Evolutionary conservation across 495 filamentous ascomycete genomes (phyloP).

Genomic region (Delitschia confertaspora): DNA sequence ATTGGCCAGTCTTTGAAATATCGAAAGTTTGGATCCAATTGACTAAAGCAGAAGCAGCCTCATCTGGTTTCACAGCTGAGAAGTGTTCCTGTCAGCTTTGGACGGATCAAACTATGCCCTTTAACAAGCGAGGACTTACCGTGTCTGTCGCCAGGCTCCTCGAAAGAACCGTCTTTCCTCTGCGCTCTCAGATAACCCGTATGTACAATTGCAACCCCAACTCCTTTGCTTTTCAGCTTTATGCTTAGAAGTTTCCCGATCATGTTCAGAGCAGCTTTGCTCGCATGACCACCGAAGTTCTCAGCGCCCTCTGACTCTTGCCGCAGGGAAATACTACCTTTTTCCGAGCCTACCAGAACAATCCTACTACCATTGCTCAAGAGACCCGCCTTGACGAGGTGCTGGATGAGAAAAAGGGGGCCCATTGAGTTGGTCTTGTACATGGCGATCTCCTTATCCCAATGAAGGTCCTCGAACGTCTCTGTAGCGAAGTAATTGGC

Average conservation of each 20-base stretch:
- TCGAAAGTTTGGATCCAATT: slow-evolving; percentile 55
- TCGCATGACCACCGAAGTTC: slow-evolving; percentile 64
- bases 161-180: slow-evolving; percentile 61
- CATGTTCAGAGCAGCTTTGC: slow-evolving; percentile 68
- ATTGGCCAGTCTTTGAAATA: slow-evolving; percentile 57
- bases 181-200: slow-evolving; percentile 72
- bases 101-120: not conserved
- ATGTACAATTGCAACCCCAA: slow-evolving; percentile 60
- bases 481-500: slow-evolving; percentile 63
- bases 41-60: slow-evolving; percentile 54
- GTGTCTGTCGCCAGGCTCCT: slow-evolving; percentile 63
- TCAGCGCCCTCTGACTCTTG: slow-evolving; percentile 61
- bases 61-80: slow-evolving; percentile 55
- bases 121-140: slow-evolving; percentile 39
- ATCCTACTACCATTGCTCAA: slow-evolving; percentile 48
- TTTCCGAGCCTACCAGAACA: slow-evolving; percentile 58
- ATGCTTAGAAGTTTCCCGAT: slow-evolving; percentile 59
- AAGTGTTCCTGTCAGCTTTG: no score
- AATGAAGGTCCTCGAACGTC: slow-evolving; percentile 52
- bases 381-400: slow-evolving; percentile 47
- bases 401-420: slow-evolving; percentile 56
- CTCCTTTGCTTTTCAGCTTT: slow-evolving; percentile 54
- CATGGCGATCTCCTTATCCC: slow-evolving; percentile 58
- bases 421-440: slow-evolving; percentile 61
- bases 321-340: slow-evolving; percentile 58